phyloP scores from a whole-genome alignment of 208 protist genomes.

The Plasmodiophora brassicae region DNA sequence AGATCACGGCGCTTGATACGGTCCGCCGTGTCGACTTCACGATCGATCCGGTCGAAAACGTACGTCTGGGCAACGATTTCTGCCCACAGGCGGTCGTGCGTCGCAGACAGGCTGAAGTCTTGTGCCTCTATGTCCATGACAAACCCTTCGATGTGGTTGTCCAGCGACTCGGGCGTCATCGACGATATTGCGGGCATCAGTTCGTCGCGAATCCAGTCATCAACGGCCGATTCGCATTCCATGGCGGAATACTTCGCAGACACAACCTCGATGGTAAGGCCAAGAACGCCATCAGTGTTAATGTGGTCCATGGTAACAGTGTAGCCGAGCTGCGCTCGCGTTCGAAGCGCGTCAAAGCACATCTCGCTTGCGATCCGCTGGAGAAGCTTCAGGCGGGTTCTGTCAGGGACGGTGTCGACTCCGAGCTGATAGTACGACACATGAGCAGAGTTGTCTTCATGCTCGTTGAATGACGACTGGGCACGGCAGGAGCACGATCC shows the following conservation, averaged over 20 bases:
- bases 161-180: background rate
- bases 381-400: background rate
- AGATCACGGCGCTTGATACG: background rate
- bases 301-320: background rate
- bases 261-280: conserved; percentile 1
- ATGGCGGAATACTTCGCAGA: background rate
- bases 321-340: background rate
- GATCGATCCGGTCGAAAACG: conserved; percentile 3
- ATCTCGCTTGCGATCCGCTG: background rate
- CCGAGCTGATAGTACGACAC: conserved; percentile 29
- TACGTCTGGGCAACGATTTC: background rate
- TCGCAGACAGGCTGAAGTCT: background rate
- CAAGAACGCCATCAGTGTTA: conserved; percentile 3
- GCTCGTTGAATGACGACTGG: background rate
- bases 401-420: background rate
- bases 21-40: background rate
- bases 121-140: conserved; percentile 14
- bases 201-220: background rate
- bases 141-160: conserved; percentile 24
- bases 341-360: background rate
- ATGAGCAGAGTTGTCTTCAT: background rate
- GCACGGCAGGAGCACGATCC: background rate
- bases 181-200: background rate
- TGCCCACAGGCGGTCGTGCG: background rate
- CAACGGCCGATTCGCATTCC: background rate